Base-by-base conservation (phyloP, 345 rosid species). In the Citrus reticulata region DNA sequence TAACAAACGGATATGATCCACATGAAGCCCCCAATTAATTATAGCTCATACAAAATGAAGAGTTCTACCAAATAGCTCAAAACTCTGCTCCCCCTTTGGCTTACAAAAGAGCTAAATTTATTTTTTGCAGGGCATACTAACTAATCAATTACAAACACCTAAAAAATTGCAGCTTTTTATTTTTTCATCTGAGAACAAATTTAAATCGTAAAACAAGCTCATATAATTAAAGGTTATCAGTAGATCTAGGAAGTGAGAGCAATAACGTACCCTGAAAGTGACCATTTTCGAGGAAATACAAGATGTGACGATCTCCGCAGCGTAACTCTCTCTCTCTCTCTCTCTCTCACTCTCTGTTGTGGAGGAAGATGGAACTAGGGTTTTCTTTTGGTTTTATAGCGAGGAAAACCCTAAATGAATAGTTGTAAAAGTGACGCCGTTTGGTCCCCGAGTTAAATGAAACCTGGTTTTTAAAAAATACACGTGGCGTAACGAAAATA, bases 271-370 rank as follows among this genome's bases (percentile, higher is more conserved):
- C 79, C 49, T 82, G 82, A 78, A 82, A 64, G 73, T 70, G 60
- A 78, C 79, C 84, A 82, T 82, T 68, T 78, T 69, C 70, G 22
- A 63, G 35, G 60, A 61, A 75, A 63, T 34, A 61, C 70, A 29
- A 64, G 25, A n/a, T 29, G 49, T 8, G 72, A 63, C 51, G 68
- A 78, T 37, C 42, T 40, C 4, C 30, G 66, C 73, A 22, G 73
- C 76, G 68, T 7, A 62, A 72, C 37, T 62, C 76, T 72, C 59
- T 7, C 51, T 42, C 14, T 9, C 25, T 25, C 25, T 25, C 35
- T 5, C 49, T 4, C 51, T 25, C 62, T n/a, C 35, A 5, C 73
- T 40, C 75, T 35, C 57, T 39, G 62, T 8, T 17, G 22, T 22
- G 10, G 42, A 27, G n/a, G 83, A 32, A 22, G 35, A n/a, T 16